Evolutionary conservation across 768 basidiomycete genomes (phyloP).

Genomic region (Mycena leptocephala): DNA sequence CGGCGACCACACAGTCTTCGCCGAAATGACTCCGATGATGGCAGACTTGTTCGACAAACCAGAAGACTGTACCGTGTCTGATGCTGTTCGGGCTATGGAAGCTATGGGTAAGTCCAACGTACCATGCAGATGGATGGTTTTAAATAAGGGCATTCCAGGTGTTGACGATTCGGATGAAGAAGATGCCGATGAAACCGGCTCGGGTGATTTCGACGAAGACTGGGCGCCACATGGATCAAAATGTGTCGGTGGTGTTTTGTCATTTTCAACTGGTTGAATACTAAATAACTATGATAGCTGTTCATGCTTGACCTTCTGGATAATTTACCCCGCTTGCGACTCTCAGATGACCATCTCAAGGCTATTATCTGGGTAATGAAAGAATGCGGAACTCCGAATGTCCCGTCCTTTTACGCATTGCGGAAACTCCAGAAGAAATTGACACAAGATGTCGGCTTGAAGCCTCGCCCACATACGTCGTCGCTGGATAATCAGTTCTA

Average conservation of each 20-base stretch:
- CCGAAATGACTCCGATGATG: neutral
- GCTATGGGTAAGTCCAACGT: too few relatives aligned
- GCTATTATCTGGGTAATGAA: constrained; percentile 51
- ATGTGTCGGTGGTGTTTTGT: neutral
- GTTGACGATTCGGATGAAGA: too few relatives aligned
- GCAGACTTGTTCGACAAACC: neutral
- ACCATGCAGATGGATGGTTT: too few relatives aligned
- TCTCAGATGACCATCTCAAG: constrained; percentile 52
- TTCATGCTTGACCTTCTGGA: constrained; percentile 50
- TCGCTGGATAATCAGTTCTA: constrained; percentile 47
- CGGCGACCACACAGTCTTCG: neutral
- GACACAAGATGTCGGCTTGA: constrained; percentile 23
- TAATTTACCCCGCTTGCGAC: constrained; percentile 48
- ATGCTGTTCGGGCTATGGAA: neutral
- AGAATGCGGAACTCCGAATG: constrained; percentile 46
- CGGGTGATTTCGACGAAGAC: too few relatives aligned
- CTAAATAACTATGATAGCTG: too few relatives aligned
- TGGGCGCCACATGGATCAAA: too few relatives aligned
- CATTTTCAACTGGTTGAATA: neutral
- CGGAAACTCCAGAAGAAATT: constrained; percentile 43
- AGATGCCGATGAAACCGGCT: too few relatives aligned
- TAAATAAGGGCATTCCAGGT: too few relatives aligned
- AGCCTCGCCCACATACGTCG: constrained; percentile 38
- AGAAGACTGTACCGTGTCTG: neutral
- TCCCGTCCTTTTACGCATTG: constrained; percentile 46